phyloP scores from a whole-genome alignment of 2,329 filamentous ascomycete genomes.

The Achaetomium macrosporum region DNA sequence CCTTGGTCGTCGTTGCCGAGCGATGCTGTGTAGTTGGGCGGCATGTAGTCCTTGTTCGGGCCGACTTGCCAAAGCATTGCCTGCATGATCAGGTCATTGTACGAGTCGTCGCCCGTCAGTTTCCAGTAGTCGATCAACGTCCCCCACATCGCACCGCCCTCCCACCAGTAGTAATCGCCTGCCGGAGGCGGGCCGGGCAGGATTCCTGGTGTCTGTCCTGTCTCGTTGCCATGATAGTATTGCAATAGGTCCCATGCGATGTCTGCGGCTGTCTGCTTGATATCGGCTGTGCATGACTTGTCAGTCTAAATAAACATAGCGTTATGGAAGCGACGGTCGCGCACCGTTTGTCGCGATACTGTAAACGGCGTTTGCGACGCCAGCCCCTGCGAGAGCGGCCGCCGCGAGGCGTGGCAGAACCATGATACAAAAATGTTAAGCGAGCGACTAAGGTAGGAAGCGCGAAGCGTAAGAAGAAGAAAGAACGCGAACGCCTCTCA shows the following conservation, averaged over 20 bases:
- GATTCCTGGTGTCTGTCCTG: conserved; percentile 42
- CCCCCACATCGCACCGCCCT: conserved; percentile 57
- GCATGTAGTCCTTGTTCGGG: conserved; percentile 50
- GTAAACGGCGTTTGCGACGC: conserved; percentile 20
- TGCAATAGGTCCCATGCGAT: conserved; percentile 41
- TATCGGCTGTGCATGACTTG: conserved; percentile 24
- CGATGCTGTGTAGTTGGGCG: conserved; percentile 44
- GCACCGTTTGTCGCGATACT: conserved; percentile 22
- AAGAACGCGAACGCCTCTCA: not conserved
- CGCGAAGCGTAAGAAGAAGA: not conserved
- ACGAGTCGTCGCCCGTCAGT: conserved; percentile 52
- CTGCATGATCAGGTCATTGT: conserved; percentile 49
- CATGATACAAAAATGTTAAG: conserved; percentile 19
- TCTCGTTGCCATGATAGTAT: conserved; percentile 42
- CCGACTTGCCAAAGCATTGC: conserved; percentile 50
- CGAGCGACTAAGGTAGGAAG: conserved; percentile 20
- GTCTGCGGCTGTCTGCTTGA: conserved; percentile 35
- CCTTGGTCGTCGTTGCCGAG: conserved; percentile 64
- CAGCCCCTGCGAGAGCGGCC: conserved; percentile 15
- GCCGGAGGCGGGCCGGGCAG: conserved; percentile 42
- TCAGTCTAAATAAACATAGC: not conserved
- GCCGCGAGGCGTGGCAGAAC: conserved; percentile 13
- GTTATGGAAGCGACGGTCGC: not conserved
- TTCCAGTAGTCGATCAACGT: conserved; percentile 60
- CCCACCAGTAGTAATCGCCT: conserved; percentile 61